Evolutionary conservation across 1,139 yeast species (phyloP).

Genomic region (Debaryomyces fabryi): DNA sequence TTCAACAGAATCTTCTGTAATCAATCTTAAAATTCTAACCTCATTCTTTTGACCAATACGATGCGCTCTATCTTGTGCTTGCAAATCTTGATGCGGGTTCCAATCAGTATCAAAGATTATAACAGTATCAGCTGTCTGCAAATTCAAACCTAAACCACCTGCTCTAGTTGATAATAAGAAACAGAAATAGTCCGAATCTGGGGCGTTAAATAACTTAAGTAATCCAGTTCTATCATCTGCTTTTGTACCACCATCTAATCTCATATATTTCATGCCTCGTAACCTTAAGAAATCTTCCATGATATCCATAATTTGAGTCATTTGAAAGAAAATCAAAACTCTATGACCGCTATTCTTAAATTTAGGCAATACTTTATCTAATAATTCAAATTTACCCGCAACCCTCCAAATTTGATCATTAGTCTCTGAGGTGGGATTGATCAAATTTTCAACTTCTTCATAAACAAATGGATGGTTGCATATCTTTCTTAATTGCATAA

Average conservation of each 20-base stretch:
- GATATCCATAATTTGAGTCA: conserved; percentile 88
- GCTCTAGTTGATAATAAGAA: conserved; percentile 84
- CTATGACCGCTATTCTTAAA: conserved; percentile 76
- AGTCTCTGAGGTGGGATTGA: conserved; percentile 74
- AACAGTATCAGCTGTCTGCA: conserved; percentile 88
- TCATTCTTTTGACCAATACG: conserved; percentile 89
- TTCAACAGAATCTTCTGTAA: conserved; percentile 82
- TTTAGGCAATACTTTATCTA: conserved; percentile 75
- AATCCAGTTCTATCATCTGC: conserved; percentile 78
- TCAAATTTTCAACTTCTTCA: conserved; percentile 87
- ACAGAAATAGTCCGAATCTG: conserved; percentile 72
- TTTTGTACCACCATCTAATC: conserved; percentile 82
- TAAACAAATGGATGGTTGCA: conserved; percentile 98
- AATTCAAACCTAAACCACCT: conserved; percentile 84
- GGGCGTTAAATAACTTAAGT: conserved; percentile 72
- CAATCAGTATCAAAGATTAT: conserved; percentile 88
- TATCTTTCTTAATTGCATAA: conserved; percentile 94
- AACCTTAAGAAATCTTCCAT: conserved; percentile 81
- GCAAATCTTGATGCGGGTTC: conserved; percentile 93
- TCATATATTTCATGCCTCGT: conserved; percentile 65
- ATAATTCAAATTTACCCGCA: conserved; percentile 76
- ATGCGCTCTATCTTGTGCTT: conserved; percentile 90
- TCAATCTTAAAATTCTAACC: conserved; percentile 76
- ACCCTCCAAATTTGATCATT: conserved; percentile 76
- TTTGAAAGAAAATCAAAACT: conserved; percentile 80